A percentile compares a stretch with the other conserved stretches of the same genome.
Evolutionary conservation across 2,329 filamentous ascomycete genomes (phyloP).

Genomic region (Dothiorella sarmentorum): DNA sequence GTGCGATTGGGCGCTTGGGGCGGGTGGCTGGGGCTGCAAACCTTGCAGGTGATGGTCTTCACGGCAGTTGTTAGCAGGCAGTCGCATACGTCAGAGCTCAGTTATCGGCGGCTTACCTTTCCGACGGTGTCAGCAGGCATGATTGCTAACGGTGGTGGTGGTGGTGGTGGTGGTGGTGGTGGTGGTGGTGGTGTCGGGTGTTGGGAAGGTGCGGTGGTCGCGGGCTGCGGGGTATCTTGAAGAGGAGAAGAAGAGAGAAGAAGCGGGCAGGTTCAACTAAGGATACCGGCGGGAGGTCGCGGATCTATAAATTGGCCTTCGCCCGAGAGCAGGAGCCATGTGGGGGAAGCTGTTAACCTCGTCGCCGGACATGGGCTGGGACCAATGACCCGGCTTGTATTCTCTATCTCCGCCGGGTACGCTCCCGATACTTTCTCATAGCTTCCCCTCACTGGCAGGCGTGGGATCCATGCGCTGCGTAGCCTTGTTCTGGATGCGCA

Average conservation of each 20-base stretch:
- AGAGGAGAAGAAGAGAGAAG: neutral
- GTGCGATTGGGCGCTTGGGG: constrained; percentile 40
- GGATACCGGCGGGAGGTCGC: neutral
- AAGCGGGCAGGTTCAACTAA: neutral
- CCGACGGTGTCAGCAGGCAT: constrained; percentile 56
- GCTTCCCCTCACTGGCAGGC: constrained; percentile 4
- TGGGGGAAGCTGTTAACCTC: constrained; percentile 3
- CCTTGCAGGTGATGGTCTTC: constrained; percentile 89
- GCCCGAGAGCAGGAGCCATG: constrained; percentile 15
- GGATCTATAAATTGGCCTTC: constrained; percentile 6
- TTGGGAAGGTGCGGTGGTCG: neutral
- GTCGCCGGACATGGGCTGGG: neutral
- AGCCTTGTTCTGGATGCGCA: neutral
- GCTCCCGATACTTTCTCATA: neutral
- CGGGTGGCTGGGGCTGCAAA: constrained; percentile 82
- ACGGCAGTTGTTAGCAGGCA: constrained; percentile 19
- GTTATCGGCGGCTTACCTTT: constrained; percentile 41
- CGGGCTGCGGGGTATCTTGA: constrained; percentile 10
- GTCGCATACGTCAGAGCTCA: neutral
- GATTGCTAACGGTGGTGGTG: constrained; percentile 20
- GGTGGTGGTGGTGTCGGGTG: neutral
- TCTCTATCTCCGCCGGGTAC: no score
- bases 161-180: neutral
- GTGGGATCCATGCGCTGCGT: neutral
- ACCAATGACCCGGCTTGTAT: no score